These are phyloP conservation scores for Phytophthora ramorum DNA, from an alignment of 352 stramenopile genomes.

Conservation along the genomic window DNA sequence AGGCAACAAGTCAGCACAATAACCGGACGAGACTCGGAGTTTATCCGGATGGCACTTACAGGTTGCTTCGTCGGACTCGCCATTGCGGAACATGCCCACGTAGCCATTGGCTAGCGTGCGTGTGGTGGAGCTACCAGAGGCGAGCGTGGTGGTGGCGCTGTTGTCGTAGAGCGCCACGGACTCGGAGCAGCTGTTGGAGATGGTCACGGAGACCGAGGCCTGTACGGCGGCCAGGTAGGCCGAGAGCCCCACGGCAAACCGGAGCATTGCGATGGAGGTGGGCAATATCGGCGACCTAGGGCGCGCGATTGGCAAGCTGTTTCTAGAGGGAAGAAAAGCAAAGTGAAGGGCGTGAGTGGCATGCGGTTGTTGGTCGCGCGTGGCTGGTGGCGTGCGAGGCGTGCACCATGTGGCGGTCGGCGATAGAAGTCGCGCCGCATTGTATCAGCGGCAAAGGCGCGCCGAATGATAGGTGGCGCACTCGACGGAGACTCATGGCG, in stretches of 20 bases:
- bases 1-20: slow-evolving; percentile 21
- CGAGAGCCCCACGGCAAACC: slow-evolving; percentile 30
- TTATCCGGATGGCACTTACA: slow-evolving; percentile 27
- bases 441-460: slow-evolving; percentile 22
- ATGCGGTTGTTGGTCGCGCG: slow-evolving; percentile 25
- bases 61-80: slow-evolving; percentile 45
- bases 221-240: slow-evolving; percentile 27
- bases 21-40: slow-evolving; percentile 2
- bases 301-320: slow-evolving; percentile 26
- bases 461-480: slow-evolving; percentile 28
- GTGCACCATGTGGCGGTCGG: slow-evolving; percentile 22
- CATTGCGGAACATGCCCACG: slow-evolving; percentile 68
- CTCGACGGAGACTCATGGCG: slow-evolving; percentile 14
- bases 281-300: slow-evolving; percentile 31
- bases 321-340: slow-evolving; percentile 32
- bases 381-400: slow-evolving; percentile 9
- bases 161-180: slow-evolving; percentile 70
- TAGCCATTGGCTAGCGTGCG: slow-evolving; percentile 49
- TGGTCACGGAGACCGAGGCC: slow-evolving; percentile 46
- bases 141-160: slow-evolving; percentile 45
- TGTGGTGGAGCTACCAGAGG: slow-evolving; percentile 44
- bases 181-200: slow-evolving; percentile 54
- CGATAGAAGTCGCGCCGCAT: slow-evolving; percentile 16
- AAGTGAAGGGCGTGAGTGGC: slow-evolving; percentile 27
- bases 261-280: slow-evolving; percentile 17